These are phyloP conservation scores for Pythium apleroticum DNA, from an alignment of 352 stramenopile genomes.

Conservation along the genomic window DNA sequence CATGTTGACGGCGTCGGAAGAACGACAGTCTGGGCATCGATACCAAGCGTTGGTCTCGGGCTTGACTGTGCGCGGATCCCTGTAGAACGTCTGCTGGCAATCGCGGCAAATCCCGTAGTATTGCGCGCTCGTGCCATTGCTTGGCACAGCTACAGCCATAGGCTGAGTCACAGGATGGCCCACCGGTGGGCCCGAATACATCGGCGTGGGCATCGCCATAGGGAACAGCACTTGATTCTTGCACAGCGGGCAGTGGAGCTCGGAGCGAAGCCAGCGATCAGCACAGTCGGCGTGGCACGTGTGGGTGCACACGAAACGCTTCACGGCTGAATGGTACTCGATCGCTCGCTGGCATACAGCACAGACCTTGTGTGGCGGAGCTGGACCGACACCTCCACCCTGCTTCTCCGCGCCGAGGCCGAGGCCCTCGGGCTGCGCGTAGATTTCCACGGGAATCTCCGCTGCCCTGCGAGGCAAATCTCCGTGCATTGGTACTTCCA, in stretches of 20 bases:
- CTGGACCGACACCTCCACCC: background rate
- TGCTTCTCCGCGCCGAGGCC: background rate
- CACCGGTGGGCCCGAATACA: background rate
- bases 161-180: constrained; percentile 3
- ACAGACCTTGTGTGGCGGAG: constrained; percentile 32
- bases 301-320: constrained; percentile 58
- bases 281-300: constrained; percentile 62
- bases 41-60: constrained; percentile 73
- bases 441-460: constrained; percentile 20
- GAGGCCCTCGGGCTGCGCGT: constrained; percentile 7
- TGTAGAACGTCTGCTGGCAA: constrained; percentile 66
- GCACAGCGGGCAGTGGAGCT: constrained; percentile 57
- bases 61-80: constrained; percentile 44
- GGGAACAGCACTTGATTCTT: constrained; percentile 64
- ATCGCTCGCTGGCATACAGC: constrained; percentile 39
- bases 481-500: constrained; percentile 8
- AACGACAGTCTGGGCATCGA: constrained; percentile 57
- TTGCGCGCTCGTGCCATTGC: constrained; percentile 35
- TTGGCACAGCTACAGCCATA: constrained; percentile 23
- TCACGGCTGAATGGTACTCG: constrained; percentile 38
- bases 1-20: constrained; percentile 49
- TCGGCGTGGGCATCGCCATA: constrained; percentile 20
- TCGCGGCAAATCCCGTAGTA: constrained; percentile 58
- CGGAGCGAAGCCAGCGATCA: constrained; percentile 46
- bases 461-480: constrained; percentile 12